A percentile compares a stretch with the other conserved stretches of the same genome.
These are phyloP conservation scores for Coemansia sp. DNA, from an alignment of 192 early-diverging fungal species.

Conservation along the genomic window DNA sequence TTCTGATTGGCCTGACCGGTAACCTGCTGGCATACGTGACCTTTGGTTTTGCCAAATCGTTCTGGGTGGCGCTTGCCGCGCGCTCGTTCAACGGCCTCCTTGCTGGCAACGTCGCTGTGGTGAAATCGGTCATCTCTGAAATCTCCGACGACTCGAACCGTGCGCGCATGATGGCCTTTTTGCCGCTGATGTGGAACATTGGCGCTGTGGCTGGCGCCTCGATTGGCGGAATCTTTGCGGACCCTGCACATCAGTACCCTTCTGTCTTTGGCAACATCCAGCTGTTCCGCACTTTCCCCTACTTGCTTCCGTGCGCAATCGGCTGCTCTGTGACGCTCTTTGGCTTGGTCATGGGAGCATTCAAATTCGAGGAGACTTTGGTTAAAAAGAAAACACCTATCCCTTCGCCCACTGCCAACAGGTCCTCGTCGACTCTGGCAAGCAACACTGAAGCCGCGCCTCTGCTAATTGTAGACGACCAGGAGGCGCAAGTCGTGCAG, in stretches of 20 bases:
- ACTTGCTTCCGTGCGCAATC: constrained; percentile 80
- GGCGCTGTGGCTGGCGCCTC: constrained; percentile 66
- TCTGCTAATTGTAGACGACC: background rate
- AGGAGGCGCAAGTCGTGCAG: background rate
- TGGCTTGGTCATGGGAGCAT: constrained; percentile 64
- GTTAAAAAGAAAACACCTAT: background rate
- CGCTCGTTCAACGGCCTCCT: constrained; percentile 68
- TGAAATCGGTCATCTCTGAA: constrained; percentile 82
- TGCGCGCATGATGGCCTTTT: constrained; percentile 70
- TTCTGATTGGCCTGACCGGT: constrained; percentile 78
- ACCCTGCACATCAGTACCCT: constrained; percentile 72
- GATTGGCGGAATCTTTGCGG: constrained; percentile 77
- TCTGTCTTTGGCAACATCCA: constrained; percentile 56
- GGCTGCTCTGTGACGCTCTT: constrained; percentile 61
- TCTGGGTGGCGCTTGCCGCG: constrained; percentile 61
- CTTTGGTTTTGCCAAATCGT: constrained; percentile 70
- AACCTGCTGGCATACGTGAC: constrained; percentile 66
- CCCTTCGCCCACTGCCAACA: background rate
- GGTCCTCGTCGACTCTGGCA: background rate
- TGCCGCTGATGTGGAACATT: constrained; percentile 72
- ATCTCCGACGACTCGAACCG: constrained; percentile 82
- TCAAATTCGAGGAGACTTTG: constrained; percentile 66
- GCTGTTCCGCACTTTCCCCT: constrained; percentile 71
- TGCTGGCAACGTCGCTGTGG: constrained; percentile 77
- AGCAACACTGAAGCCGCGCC: background rate